Conservation (phyloP, 257 asterid species). For the Vinca minor region DNA sequence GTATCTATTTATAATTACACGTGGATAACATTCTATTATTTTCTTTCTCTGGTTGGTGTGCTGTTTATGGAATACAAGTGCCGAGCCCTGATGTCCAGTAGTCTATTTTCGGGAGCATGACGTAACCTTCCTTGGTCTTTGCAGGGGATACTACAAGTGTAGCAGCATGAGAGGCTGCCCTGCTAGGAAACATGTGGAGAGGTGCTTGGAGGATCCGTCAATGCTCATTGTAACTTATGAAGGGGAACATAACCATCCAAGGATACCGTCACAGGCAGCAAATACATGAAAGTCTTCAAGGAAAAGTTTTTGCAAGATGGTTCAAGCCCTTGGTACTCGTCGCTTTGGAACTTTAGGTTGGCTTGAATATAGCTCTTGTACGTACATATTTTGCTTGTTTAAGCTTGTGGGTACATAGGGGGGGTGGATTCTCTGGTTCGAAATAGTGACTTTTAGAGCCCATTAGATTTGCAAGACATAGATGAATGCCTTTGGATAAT, state of each 20-base stretch:
- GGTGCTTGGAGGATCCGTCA: slow-evolving; percentile 85
- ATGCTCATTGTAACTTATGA: slow-evolving; percentile 90
- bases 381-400: slow-evolving; percentile 18
- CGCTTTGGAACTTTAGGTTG: background rate
- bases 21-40: background rate
- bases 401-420: slow-evolving; percentile 16
- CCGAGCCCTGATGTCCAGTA: background rate
- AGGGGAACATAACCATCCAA: slow-evolving; percentile 87
- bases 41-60: background rate
- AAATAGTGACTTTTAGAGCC: slow-evolving; percentile 7
- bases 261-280: slow-evolving; percentile 59
- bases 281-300: slow-evolving; percentile 28
- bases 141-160: slow-evolving; percentile 95
- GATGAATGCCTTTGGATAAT: slow-evolving; percentile 5
- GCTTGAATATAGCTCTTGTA: too few relatives aligned
- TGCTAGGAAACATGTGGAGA: slow-evolving; percentile 87
- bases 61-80: background rate
- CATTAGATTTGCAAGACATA: too few relatives aligned
- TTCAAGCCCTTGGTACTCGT: background rate
- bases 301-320: slow-evolving; percentile 6
- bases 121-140: slow-evolving; percentile 3
- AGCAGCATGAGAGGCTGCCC: slow-evolving; percentile 98
- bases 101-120: background rate
- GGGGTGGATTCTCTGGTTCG: slow-evolving; percentile 8
- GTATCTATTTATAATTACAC: background rate